Conservation (phyloP, 139 green algal species). For the Trebouxia sp. region DNA sequence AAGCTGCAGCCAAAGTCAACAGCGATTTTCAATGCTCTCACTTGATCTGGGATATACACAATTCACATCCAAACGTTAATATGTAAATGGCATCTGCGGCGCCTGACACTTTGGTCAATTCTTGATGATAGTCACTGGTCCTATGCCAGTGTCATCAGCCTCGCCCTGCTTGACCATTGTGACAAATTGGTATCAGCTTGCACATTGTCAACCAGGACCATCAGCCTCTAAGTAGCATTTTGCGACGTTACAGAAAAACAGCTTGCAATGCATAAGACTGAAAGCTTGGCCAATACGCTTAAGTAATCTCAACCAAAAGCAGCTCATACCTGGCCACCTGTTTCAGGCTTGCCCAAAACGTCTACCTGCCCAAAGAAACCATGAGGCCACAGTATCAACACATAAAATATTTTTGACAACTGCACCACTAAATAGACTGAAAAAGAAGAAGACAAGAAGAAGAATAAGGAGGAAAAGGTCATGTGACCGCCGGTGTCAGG, state of each 20-base stretch:
- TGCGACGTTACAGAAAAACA: too few relatives aligned
- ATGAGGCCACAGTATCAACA: slow-evolving; percentile 79
- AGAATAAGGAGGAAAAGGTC: neutral
- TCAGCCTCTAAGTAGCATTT: too few relatives aligned
- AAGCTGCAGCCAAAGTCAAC: too few relatives aligned
- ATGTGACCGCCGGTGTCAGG: slow-evolving; percentile 33
- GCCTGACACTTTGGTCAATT: too few relatives aligned
- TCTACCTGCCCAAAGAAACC: slow-evolving; percentile 79
- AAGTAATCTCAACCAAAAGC: neutral
- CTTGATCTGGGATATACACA: slow-evolving; percentile 84
- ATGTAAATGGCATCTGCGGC: too few relatives aligned
- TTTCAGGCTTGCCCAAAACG: slow-evolving; percentile 33
- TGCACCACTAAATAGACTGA: neutral
- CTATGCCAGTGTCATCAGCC: too few relatives aligned
- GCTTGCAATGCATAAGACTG: neutral
- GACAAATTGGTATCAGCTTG: too few relatives aligned
- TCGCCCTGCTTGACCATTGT: neutral
- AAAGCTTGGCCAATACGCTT: neutral
- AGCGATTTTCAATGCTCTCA: slow-evolving; percentile 66
- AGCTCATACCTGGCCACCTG: slow-evolving; percentile 44
- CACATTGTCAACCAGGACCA: neutral
- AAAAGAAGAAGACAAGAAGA: neutral
- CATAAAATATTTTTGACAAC: slow-evolving; percentile 70
- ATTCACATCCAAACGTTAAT: slow-evolving; percentile 52
- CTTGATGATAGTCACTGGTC: too few relatives aligned